phyloP scores from a whole-genome alignment of 768 basidiomycete genomes.

The Rhodotorula diobovata region DNA sequence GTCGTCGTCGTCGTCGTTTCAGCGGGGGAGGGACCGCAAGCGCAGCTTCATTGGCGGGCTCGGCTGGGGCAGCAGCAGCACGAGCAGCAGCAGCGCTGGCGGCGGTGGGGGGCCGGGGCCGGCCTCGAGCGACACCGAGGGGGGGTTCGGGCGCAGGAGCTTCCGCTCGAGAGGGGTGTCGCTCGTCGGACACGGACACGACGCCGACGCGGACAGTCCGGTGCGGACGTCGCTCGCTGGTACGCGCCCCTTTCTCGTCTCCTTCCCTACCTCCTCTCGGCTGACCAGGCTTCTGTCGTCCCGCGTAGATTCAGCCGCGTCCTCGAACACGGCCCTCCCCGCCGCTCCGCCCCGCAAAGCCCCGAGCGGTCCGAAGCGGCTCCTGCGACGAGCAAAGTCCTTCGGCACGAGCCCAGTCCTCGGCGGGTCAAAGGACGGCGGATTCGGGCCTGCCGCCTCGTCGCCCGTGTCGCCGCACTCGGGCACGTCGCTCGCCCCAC shows the following conservation, averaged over 20 bases:
- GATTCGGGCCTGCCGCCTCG: not conserved
- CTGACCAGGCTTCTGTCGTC: too few species aligned
- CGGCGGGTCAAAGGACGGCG: not conserved
- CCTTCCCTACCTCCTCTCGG: not conserved
- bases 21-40: not conserved
- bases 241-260: not conserved
- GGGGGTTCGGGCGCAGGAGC: not conserved
- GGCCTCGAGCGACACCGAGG: not conserved
- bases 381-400: conserved; percentile 29
- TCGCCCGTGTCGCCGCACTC: not conserved
- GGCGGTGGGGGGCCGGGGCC: too few species aligned
- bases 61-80: not conserved
- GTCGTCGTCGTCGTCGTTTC: too few species aligned
- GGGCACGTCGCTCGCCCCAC: not conserved
- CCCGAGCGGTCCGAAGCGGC: conserved; percentile 10
- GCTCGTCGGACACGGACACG: not conserved
- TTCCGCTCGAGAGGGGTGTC: conserved; percentile 1
- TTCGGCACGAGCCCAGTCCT: conserved; percentile 25
- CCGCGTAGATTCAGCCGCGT: not conserved
- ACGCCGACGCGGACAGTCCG: not conserved
- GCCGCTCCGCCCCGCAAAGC: conserved; percentile 4
- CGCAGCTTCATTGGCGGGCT: conserved; percentile 12
- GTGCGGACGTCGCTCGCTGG: not conserved
- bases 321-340: not conserved
- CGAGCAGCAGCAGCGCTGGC: too few species aligned